Conservation (phyloP, 306 rosid genomes). For the Inga laurina region DNA sequence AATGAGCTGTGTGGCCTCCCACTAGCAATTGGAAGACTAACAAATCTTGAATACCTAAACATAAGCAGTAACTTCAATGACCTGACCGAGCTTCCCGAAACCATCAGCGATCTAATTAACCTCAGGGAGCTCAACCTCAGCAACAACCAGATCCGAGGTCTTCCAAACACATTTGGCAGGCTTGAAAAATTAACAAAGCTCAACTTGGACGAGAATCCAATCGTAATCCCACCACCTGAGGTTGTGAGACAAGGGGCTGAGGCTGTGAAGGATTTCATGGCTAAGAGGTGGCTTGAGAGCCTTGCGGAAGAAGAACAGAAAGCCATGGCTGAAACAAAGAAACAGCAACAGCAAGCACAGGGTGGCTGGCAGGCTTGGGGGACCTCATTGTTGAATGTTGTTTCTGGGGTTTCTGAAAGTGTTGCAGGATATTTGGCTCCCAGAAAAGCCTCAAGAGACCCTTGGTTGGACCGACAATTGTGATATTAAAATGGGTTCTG, state of each 20-base stretch:
- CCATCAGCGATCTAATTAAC: conserved; percentile 48
- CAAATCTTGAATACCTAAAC: conserved; percentile 55
- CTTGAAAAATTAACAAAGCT: conserved; percentile 50
- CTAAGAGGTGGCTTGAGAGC: conserved; percentile 38
- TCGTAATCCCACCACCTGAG: conserved; percentile 43
- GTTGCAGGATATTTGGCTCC: conserved; percentile 44
- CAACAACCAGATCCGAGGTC: conserved; percentile 56
- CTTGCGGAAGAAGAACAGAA: conserved; percentile 42
- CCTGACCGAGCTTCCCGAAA: conserved; percentile 54
- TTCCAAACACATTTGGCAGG: conserved; percentile 48
- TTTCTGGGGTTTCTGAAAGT: conserved; percentile 44
- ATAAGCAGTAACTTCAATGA: conserved; percentile 54
- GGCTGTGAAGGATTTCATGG: conserved; percentile 55
- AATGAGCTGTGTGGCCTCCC: conserved; percentile 58
- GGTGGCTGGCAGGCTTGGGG: conserved; percentile 58
- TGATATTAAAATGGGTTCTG: conserved; percentile 9
- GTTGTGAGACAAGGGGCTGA: conserved; percentile 51
- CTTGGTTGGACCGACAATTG: conserved; percentile 46
- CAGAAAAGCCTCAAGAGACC: conserved; percentile 40
- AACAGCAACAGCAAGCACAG: conserved; percentile 40
- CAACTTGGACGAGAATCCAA: conserved; percentile 56
- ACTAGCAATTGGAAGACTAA: conserved; percentile 45
- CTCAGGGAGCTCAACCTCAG: conserved; percentile 51
- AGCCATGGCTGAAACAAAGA: conserved; percentile 37
- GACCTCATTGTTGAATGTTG: conserved; percentile 40